Evolutionary conservation across 2,329 filamentous ascomycete genomes (phyloP), one percentile per base, ranked within the genome.

Genomic region (Botrytis hyacinthi): DNA sequence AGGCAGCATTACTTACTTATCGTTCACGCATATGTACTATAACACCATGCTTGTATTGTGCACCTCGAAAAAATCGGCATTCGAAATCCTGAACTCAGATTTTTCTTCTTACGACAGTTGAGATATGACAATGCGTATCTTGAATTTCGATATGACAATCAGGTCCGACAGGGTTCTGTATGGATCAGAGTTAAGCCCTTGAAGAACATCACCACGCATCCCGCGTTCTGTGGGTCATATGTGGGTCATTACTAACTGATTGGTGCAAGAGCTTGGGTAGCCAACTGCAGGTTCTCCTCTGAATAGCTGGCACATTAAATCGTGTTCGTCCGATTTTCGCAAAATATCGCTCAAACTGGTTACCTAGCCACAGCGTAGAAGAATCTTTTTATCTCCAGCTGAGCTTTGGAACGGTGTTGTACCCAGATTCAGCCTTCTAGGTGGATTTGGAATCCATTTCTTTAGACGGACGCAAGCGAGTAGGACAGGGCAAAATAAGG

Each of bases 391-490:
- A 40, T 51, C 32, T 51, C 26, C 69, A 71, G 69, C 69, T 71
- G 59, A 51, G 26, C 42, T 32, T 54, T 18, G n/a, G 29, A 32
- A 51, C 18, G 59, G 59, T 32, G 26, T 44, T 54, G 32, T 66
- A 42, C 20, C 59, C 69, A 51, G 44, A 65, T 65, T 42, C 20
- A 71, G 59, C 59, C 66, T 71, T 71, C 44, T 42, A 2, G 37
- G 32, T 71, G 59, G 26, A 32, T 22, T 26, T 29, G 44, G 32
- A 57, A 16, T 35, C 14, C 32, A 35, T 26, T 29, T 42, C 22
- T 63, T n/a, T 51, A 9, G n/a, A 26, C 26, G 59, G 44, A 26
- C 54, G 65, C 32, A 71, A 71, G 42, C 44, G 69, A 71, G 40
- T 26, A 57, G 54, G 48, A 57, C n/a, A 42, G 66, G 59, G 60